Evolutionary conservation across 331 rosid genomes (phyloP), one percentile per base, ranked within the genome.

Genomic region (Telfairia occidentalis): DNA sequence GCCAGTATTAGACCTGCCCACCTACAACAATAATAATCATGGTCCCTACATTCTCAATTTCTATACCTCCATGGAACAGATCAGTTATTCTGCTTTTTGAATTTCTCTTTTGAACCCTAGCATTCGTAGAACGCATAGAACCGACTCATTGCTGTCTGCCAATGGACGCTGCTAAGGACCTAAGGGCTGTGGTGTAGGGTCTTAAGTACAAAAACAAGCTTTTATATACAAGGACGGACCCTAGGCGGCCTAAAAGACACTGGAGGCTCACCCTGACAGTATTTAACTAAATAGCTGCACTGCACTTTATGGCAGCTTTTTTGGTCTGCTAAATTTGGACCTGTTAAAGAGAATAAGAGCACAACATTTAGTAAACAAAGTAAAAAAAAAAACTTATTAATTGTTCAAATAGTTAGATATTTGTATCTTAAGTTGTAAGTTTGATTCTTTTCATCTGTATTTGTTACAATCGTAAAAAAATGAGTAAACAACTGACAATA

Each of bases 181-280:
- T 24, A 69, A 42, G 74, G 55, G 55, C 74, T 69, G 32, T 69
- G 74, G 74, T 11, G 72, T 69, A 69, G 74, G 74, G 74, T 69
- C 54, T 43, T 69, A 26, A 11, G 34, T 70, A 29, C 75, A 29
- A 28, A 16, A 8, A 46, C 34, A 45, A 46, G 19, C 75, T 46
- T 70, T 70, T 67, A 42, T 67, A 40, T 45, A 15, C 8, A 42
- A 69, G 37, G 54, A 69, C 55, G 37, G 54, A 69, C 55, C 55
- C 74, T 69, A 43, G 42, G 58, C 40, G 26, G 58, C 75, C 75
- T 28, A 70, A 70, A 45, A 21, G 18, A 4, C 21, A 24, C 2
- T 46, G 75, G 57, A 46, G 72, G 52, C 72, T 38, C 32, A 65
- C 7, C 40, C 75, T 70, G 75, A 70, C 75, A 70, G 24, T 29